Evolutionary conservation across 176 grass and related monocot genomes (phyloP).

Genomic region (Carex pumila): DNA sequence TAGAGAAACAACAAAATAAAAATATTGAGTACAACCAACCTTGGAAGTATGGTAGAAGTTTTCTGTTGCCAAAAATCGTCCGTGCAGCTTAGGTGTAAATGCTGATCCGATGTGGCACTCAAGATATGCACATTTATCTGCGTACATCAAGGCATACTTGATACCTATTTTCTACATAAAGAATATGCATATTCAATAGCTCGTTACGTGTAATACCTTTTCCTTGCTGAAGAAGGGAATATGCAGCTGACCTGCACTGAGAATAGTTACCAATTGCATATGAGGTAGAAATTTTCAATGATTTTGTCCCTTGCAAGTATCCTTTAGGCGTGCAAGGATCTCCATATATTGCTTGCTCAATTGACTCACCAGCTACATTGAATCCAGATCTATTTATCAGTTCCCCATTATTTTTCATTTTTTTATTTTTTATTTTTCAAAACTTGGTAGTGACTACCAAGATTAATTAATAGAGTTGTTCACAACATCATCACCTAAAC

Average conservation of each 20-base stretch:
- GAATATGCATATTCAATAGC: neutral
- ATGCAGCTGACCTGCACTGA: conserved; percentile 59
- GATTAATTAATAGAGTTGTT: no score
- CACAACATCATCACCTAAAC: no score
- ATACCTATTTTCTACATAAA: neutral
- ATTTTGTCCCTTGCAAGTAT: conserved; percentile 26
- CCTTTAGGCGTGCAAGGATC: conserved; percentile 88
- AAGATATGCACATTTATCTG: conserved; percentile 63
- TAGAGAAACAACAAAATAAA: neutral
- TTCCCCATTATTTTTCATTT: neutral
- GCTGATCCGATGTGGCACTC: conserved; percentile 53
- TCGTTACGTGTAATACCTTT: conserved; percentile 40
- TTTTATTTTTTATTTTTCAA: no score
- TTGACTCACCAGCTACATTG: conserved; percentile 49
- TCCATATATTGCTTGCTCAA: conserved; percentile 47
- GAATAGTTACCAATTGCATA: conserved; percentile 75
- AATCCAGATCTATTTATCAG: conserved; percentile 21
- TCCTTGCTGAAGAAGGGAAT: conserved; percentile 64
- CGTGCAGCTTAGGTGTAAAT: conserved; percentile 60
- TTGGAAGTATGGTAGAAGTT: conserved; percentile 92
- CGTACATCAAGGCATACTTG: conserved; percentile 15
- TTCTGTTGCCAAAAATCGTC: conserved; percentile 81
- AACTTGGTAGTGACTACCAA: no score
- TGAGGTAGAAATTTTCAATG: conserved; percentile 36
- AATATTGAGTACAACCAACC: conserved; percentile 36